Conservation (phyloP, 2,329 filamentous ascomycete species). For the Ophiocordyceps polyrhachis-furcata region DNA sequence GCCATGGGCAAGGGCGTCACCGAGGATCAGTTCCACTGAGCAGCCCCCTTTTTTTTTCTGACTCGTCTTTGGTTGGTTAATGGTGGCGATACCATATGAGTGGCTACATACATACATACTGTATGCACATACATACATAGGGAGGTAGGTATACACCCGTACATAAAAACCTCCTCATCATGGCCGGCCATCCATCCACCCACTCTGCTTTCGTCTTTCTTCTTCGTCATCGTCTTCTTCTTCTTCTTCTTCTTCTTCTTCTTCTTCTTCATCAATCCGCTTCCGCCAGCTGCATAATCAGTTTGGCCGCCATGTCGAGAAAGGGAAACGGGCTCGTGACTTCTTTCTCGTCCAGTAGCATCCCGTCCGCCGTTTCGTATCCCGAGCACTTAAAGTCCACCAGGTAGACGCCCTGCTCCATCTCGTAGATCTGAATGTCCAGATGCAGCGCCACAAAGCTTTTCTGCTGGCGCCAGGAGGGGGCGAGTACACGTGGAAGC, state of each 20-base stretch:
- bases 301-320: conserved; percentile 74
- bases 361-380: conserved; percentile 65
- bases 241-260: too few relatives aligned
- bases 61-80: too few relatives aligned
- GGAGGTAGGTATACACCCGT: too few relatives aligned
- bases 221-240: not conserved
- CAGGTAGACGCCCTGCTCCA: conserved; percentile 81
- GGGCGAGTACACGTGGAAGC: conserved; percentile 20
- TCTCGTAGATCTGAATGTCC: conserved; percentile 89
- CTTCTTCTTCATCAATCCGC: conserved; percentile 34
- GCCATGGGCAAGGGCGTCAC: conserved; percentile 98
- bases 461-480: conserved; percentile 20
- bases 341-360: conserved; percentile 74
- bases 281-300: conserved; percentile 86
- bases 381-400: conserved; percentile 98
- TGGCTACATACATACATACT: too few relatives aligned
- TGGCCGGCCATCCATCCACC: not conserved
- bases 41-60: not conserved
- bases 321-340: conserved; percentile 92
- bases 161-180: not conserved
- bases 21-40: conserved; percentile 67
- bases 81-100: too few relatives aligned
- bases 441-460: conserved; percentile 77
- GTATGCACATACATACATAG: too few relatives aligned
- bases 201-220: not conserved